Evolutionary conservation across 371 early-diverging fungal species (phyloP), one percentile per base, ranked within the genome.

Genomic region (Mucor sp.): DNA sequence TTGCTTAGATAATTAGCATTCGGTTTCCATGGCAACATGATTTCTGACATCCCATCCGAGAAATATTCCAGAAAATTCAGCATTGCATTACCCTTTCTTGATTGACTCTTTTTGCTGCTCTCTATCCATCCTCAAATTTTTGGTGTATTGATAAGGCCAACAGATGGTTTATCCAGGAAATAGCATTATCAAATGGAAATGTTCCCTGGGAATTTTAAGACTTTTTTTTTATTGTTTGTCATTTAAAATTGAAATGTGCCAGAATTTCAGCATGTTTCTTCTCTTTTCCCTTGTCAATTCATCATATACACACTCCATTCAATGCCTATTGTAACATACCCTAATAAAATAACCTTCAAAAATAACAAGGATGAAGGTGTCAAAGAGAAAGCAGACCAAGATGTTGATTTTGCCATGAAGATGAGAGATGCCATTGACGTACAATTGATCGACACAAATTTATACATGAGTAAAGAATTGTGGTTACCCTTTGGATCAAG

Each of bases 401-500:
- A 9, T 15, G 39, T 57, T 6, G 68, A 71, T 60, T 67, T 65
- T 39, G 58, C 44, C 17, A 12, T 43, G 12, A 56, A 62, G 23
- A 68, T 72, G 65, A 60, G 15, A 50, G 56, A 65, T 39, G 66
- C 68, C 19, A 56, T 72, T 23, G 73, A 68, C 37, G 73, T 72
- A 8, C 62, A 68, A 57, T 32, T 58, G 44, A 81, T 90, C 17
- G 95, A 93, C 61, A 80, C 81, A 3, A 87, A 94, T 68, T 74
- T 93, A 32, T 95, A 83, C 69, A 81, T 89, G 58, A 88, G 88
- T 56, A 89, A 90, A 57, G 85, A 89, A 28, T 80, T 95, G 15
- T 95, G 94, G 94, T 69, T 77, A 27, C 96, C 96, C 9, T 55
- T 79, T 55, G 92, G 93, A 27, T 89, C 90, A 56, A 89, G 95